phyloP scores from a whole-genome alignment of 768 basidiomycete species.

The Lactifluus echinatus region DNA sequence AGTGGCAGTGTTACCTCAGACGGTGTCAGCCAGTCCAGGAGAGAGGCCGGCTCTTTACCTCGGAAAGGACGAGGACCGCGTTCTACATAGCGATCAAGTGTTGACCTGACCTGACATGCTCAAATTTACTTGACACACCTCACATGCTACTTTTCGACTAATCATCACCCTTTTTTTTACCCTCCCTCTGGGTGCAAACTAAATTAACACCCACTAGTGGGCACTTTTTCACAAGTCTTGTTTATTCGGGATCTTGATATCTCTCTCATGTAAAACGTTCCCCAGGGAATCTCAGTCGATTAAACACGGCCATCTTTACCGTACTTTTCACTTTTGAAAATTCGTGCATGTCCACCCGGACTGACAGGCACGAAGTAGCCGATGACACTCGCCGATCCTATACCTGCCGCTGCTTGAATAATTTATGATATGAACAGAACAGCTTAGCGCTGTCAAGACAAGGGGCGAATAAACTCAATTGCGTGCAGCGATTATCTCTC shows the following conservation, averaged over 20 bases:
- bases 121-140: background rate
- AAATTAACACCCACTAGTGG: background rate
- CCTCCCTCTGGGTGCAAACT: background rate
- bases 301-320: background rate
- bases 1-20: background rate
- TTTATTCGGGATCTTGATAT: background rate
- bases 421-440: background rate
- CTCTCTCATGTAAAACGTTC: background rate
- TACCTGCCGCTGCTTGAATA: background rate
- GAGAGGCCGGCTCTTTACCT: background rate
- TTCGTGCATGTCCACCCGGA: background rate
- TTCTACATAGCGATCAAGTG: background rate
- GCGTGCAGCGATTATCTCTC: too few relatives aligned
- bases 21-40: background rate
- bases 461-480: background rate
- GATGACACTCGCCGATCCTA: background rate
- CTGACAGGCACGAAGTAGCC: background rate
- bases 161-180: background rate
- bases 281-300: background rate
- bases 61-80: slow-evolving; percentile 9
- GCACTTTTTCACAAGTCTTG: background rate
- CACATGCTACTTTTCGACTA: background rate
- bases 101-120: background rate
- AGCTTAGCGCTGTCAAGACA: background rate
- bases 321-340: background rate